Conservation (phyloP, 257 asterid species). For the Craterostigma plantagineum region DNA sequence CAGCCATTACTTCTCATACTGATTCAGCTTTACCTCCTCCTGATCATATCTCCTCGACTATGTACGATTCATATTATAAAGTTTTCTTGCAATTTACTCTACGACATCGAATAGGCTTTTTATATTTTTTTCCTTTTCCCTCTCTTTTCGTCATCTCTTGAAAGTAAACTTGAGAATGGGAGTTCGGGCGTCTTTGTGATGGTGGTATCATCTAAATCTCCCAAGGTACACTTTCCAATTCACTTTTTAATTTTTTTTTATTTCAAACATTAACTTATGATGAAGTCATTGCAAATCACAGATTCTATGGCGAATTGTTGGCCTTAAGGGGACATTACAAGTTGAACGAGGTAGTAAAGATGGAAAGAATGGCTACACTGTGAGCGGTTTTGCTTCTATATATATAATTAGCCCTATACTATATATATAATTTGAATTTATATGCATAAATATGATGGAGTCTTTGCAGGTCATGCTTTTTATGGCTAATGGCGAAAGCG, state of each 20-base stretch:
- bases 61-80: conserved; percentile 36
- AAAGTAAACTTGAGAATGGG: conserved; percentile 77
- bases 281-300: conserved; percentile 9
- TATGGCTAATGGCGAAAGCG: conserved; percentile 44
- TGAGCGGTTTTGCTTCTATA: conserved; percentile 10
- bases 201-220: conserved; percentile 85
- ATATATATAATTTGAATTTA: conserved; percentile 1
- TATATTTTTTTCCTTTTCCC: background rate
- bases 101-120: conserved; percentile 5
- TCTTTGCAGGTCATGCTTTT: conserved; percentile 19
- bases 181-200: conserved; percentile 77
- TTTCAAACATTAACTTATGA: background rate
- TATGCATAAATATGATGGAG: background rate
- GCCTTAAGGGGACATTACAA: conserved; percentile 77
- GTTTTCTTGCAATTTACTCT: background rate
- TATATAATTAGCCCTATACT: conserved; percentile 5
- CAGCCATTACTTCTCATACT: conserved; percentile 80
- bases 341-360: conserved; percentile 60
- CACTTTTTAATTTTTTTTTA: no score
- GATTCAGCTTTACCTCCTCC: conserved; percentile 76
- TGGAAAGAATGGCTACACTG: conserved; percentile 80
- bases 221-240: conserved; percentile 33
- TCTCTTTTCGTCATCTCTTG: conserved; percentile 6
- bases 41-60: conserved; percentile 73
- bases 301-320: conserved; percentile 83